Base-by-base conservation (phyloP, 1,284 basidiomycete species). In the Ganoderma resinaceum region DNA sequence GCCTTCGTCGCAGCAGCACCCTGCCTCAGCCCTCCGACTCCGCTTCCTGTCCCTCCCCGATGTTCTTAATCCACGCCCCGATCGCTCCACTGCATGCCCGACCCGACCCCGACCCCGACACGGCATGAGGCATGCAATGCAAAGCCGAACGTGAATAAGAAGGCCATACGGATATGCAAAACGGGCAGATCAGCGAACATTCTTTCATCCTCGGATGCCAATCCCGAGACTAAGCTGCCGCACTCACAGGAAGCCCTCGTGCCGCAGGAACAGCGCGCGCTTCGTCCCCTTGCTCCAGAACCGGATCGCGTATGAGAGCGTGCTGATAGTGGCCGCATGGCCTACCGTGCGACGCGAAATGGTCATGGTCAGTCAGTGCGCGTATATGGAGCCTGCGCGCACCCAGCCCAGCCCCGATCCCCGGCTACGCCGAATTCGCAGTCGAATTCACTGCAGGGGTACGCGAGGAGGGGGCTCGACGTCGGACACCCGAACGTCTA, bases 271-370 rank as follows among this genome's bases (percentile, higher is more conserved):
- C 75, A 98, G 87, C 55, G 98, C 98, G 42, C 95, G 90, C 82
- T 99, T 99, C 35, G 93, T 97, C 1, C 98, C 98, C 81, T 98
- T 97, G 78, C 95, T 97, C 98, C 98, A 99, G 85, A 99, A 99
- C 43, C 98, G 93, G 80, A 99, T 99, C 58, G 98, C 98, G 82
- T 99, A 99, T 31, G 96, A 98, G 49, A 99, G 86, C 16, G 98
- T 99, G 37, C 96, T 94, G 78, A 99, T 97, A 29, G 98, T 99
- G 40, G 97, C 95, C 60, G 97, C 93, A 79, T 99, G 98, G 29
- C 96, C 95, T 96, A 33, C 31, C 52, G 52, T 55, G 72, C 65
- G 52, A 55, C 35, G 14, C 9, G 18, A n/a, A n/a, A 40, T 26
- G 12, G 58, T 60, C 35, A 59, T 35, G 12, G 11, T n/a, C 4